phyloP scores from a whole-genome alignment of 2,329 filamentous ascomycete genomes.

The Teratosphaeria pseudoeucalypti region DNA sequence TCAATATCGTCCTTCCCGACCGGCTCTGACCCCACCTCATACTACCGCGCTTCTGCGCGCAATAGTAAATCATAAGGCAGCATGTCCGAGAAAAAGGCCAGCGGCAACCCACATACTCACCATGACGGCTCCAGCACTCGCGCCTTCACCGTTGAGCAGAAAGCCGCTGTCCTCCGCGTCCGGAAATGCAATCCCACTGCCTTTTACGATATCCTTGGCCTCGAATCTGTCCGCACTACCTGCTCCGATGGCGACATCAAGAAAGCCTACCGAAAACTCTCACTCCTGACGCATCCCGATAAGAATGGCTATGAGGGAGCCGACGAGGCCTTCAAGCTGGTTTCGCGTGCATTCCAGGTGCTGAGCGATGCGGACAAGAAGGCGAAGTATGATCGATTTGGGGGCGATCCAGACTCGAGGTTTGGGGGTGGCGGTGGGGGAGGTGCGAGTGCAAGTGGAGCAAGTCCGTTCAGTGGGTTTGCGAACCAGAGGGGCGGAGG shows the following conservation, averaged over 20 bases:
- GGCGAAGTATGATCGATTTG: constrained; percentile 75
- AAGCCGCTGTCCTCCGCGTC: constrained; percentile 81
- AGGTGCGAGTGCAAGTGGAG: constrained; percentile 39
- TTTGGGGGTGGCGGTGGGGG: constrained; percentile 46
- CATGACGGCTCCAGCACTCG: constrained; percentile 67
- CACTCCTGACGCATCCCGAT: constrained; percentile 90
- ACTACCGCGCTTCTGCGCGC: not conserved
- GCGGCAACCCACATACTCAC: constrained; percentile 32
- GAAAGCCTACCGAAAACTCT: constrained; percentile 93
- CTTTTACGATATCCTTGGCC: constrained; percentile 87
- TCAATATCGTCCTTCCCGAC: not conserved
- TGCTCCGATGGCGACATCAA: constrained; percentile 81
- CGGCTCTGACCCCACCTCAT: constrained; percentile 1
- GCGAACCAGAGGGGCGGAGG: constrained; percentile 35
- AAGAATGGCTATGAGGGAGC: constrained; percentile 95
- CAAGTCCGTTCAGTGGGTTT: constrained; percentile 57
- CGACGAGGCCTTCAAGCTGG: constrained; percentile 98
- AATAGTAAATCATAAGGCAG: not conserved
- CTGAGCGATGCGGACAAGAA: constrained; percentile 91
- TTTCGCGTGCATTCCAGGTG: constrained; percentile 84
- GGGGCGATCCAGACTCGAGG: constrained; percentile 82
- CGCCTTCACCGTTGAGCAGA: constrained; percentile 80
- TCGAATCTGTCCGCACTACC: constrained; percentile 54
- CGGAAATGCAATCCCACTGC: constrained; percentile 72
- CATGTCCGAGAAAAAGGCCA: constrained; percentile 8